phyloP scores from a whole-genome alignment of 2,329 filamentous ascomycete species.

The Aspergillus sp. region DNA sequence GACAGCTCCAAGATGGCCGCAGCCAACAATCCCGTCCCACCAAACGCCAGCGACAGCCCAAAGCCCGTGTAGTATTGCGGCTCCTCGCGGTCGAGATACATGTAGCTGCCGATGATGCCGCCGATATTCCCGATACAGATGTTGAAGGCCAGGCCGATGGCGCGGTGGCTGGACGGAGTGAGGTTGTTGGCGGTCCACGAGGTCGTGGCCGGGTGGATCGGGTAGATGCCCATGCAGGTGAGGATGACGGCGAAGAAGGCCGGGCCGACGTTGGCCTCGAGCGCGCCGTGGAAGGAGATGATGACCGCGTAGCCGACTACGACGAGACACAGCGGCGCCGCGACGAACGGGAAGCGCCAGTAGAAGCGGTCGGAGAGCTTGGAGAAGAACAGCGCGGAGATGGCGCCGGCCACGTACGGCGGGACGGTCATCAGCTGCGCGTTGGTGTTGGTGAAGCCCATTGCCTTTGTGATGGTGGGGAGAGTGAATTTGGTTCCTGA shows the following conservation, averaged over 20 bases:
- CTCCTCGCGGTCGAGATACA: conserved; percentile 35
- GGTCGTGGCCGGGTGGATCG: conserved; percentile 24
- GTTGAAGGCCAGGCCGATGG: conserved; percentile 39
- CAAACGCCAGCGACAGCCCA: conserved; percentile 33
- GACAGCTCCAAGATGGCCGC: conserved; percentile 28
- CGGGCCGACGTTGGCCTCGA: conserved; percentile 7
- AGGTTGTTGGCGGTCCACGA: conserved; percentile 32
- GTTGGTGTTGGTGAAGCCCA: conserved; percentile 54
- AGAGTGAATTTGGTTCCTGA: conserved; percentile 10
- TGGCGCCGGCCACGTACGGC: conserved; percentile 52
- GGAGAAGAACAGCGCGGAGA: conserved; percentile 27
- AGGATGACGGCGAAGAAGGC: conserved; percentile 27
- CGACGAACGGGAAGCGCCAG: conserved; percentile 31
- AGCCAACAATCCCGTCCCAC: conserved; percentile 24
- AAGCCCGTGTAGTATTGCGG: conserved; percentile 37
- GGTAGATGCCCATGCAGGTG: conserved; percentile 26
- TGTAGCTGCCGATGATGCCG: conserved; percentile 42
- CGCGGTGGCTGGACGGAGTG: conserved; percentile 32
- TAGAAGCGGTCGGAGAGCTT: conserved; percentile 28
- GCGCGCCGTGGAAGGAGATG: conserved; percentile 6
- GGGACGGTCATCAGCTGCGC: conserved; percentile 69
- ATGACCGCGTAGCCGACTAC: conserved; percentile 27
- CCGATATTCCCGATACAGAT: conserved; percentile 41
- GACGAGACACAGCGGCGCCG: conserved; percentile 20
- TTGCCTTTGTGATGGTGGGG: conserved; percentile 61